Evolutionary conservation across 2,329 filamentous ascomycete species (phyloP).

Genomic region (Colletotrichum musicola): DNA sequence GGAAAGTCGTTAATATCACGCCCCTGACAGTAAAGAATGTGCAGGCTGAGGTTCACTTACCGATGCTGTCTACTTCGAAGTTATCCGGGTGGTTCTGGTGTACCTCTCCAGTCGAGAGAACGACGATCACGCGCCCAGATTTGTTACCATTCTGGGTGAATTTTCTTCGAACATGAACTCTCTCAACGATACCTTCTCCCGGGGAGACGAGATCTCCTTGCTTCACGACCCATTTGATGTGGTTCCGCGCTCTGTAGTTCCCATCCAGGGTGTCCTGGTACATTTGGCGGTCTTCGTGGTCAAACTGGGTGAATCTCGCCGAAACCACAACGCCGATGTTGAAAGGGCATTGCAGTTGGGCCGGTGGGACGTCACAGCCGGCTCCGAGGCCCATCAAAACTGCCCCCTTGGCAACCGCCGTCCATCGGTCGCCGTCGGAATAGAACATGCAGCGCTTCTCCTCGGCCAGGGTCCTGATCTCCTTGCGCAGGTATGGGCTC

Average conservation of each 20-base stretch:
- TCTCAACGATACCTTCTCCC: slow-evolving; percentile 16
- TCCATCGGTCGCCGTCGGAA: slow-evolving; percentile 37
- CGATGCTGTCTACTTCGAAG: neutral
- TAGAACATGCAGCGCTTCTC: slow-evolving; percentile 26
- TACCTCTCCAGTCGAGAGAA: neutral
- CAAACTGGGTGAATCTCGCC: neutral
- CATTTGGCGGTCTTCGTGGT: slow-evolving; percentile 19
- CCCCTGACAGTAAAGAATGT: neutral
- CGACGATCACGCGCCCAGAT: slow-evolving; percentile 25
- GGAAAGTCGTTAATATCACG: neutral
- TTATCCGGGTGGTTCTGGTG: neutral
- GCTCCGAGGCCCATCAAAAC: slow-evolving; percentile 40
- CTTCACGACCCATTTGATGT: slow-evolving; percentile 39
- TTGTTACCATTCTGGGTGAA: slow-evolving; percentile 5
- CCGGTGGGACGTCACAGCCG: slow-evolving; percentile 32
- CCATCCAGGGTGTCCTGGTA: slow-evolving; percentile 39
- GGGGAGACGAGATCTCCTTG: slow-evolving; percentile 39
- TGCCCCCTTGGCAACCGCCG: slow-evolving; percentile 38
- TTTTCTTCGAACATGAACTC: slow-evolving; percentile 16
- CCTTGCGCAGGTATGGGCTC: slow-evolving; percentile 38
- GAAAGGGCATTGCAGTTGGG: slow-evolving; percentile 18
- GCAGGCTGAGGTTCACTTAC: neutral
- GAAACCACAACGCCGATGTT: slow-evolving; percentile 11
- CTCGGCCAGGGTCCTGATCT: slow-evolving; percentile 17
- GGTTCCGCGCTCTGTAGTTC: slow-evolving; percentile 16